phyloP scores from a whole-genome alignment of 108 stramenopile species.

The Nitzschia inconspicua region DNA sequence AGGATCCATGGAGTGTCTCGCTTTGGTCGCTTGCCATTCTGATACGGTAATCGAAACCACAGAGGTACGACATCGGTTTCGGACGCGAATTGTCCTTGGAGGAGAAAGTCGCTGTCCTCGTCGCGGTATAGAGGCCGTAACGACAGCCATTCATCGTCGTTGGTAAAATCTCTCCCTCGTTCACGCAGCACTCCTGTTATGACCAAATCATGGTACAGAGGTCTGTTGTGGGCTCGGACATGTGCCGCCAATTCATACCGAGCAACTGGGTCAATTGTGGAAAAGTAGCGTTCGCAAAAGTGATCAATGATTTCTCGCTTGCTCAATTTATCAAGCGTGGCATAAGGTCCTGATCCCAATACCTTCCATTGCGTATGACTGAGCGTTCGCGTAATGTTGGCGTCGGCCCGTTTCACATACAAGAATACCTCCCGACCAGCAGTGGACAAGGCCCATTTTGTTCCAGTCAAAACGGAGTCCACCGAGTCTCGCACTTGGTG shows the following conservation, averaged over 20 bases:
- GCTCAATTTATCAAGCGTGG: conserved; percentile 40
- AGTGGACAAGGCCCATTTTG: conserved; percentile 43
- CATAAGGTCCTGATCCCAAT: conserved; percentile 58
- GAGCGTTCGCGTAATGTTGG: conserved; percentile 50
- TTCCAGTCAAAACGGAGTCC: conserved; percentile 42
- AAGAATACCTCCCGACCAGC: conserved; percentile 37
- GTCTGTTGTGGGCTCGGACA: conserved; percentile 47
- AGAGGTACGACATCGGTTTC: conserved; percentile 20
- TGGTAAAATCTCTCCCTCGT: conserved; percentile 42
- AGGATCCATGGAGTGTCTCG: conserved; percentile 49
- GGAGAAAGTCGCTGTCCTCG: conserved; percentile 27
- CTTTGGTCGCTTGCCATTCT: conserved; percentile 53
- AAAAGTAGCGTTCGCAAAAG: conserved; percentile 63
- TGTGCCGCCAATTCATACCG: conserved; percentile 66
- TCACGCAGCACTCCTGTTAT: conserved; percentile 43
- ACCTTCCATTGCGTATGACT: conserved; percentile 68
- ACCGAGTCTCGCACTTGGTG: conserved; percentile 47
- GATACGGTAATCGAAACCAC: conserved; percentile 60
- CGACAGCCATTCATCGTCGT: conserved; percentile 57
- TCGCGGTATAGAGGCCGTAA: conserved; percentile 40
- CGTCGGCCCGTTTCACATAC: conserved; percentile 58
- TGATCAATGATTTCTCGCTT: conserved; percentile 60
- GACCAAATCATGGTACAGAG: conserved; percentile 55
- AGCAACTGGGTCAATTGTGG: conserved; percentile 26
- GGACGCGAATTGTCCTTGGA: conserved; percentile 6